Evolutionary conservation across 2,329 filamentous ascomycete species (phyloP), one percentile per base, ranked within the genome.

Genomic region (Fusarium keratoplasticum): DNA sequence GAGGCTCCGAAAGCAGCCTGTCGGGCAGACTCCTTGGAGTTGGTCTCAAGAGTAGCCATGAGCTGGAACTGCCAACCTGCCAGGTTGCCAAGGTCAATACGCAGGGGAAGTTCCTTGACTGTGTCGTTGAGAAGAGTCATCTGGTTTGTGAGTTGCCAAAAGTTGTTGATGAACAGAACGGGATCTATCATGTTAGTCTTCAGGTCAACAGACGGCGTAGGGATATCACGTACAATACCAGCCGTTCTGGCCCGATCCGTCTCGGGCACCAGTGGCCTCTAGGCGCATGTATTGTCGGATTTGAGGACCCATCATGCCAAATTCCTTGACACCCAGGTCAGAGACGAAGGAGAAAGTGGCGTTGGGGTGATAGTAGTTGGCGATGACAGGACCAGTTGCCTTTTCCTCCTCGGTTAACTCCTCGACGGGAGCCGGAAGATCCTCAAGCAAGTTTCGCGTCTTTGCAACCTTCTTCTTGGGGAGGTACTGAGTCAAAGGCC

Each of bases 91-190:
- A 98, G 87, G 69, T 95, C 92, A 72, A 98, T 92, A 71, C 95
- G 94, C 71, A 98, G 86, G 4, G 95, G 95, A 29, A 98, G 86
- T 25, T 90, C 91, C 78, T 91, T 92, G 77, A 98, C 94, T 0
- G 96, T 98, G 18, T 94, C 93, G 82, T 99, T 99, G 60, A 99
- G 86, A 75, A 95, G 89, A 25, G 89, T 94, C 96, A 98, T 98
- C 78, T 98, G 95, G 72, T 89, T 92, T 81, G 90, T 94, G 73
- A 99, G 88, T 84, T 98, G 96, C 96, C 96, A 99, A 84, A 99
- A 99, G 5, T 93, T 97, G 84, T 99, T 99, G 80, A 96, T 87
- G 81, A 95, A 99, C 42, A 98, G 85, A 52, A 98, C 90, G 6
- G 96, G 96, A 80, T 91, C 86, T 87, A 62, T 1, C 33, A 33